Evolutionary conservation across 768 basidiomycete genomes (phyloP), one percentile per base, ranked within the genome.

Genomic region (Calocera viscosa): DNA sequence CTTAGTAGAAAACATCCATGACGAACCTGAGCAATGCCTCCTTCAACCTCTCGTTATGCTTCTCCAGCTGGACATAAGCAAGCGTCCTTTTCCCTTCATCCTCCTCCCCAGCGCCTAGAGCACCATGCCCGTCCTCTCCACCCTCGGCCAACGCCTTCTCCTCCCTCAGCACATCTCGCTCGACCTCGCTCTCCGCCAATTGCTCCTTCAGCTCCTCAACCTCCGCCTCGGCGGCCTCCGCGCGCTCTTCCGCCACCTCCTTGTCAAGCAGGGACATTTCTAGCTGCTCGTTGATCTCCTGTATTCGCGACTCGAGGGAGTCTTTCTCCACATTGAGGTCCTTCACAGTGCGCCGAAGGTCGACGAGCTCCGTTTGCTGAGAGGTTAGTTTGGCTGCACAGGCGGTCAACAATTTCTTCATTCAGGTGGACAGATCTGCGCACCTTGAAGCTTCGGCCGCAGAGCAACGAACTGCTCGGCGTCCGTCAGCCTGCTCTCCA

Each of bases 231-330:
- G 87, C 87, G 1, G 84, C 73, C 75, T 97, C 95, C 0, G 90
- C 87, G 68, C 85, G 85, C 75, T 97, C 95, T 73, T 98, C 96
- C 0, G 95, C 94, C 40, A 98, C 86, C 75, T 99, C 96, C 77
- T 92, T 93, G 74, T 99, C 96, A 71, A 99, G 77, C 82, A 90
- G 90, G 1, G 86, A 82, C 88, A 97, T 93, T 78, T 99, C 96
- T 40, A 98, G 77, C 73, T 94, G 91, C 67, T 97, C 95, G 65
- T 89, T 85, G 0, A 88, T 75, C 74, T 98, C 95, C 1, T 86
- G 77, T 0, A 90, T 79, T 26, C 89, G 82, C 17, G 77, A 78
- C 69, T 94, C 90, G 35, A 92, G 78, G 35, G 86, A 82, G 0
- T 85, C 80, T n/a, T 92, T 79, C 68, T 91, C 88, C 68, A 88